Conservation (phyloP, 1,139 yeast genomes). For the Yamadazyma pseudoaaseri region DNA sequence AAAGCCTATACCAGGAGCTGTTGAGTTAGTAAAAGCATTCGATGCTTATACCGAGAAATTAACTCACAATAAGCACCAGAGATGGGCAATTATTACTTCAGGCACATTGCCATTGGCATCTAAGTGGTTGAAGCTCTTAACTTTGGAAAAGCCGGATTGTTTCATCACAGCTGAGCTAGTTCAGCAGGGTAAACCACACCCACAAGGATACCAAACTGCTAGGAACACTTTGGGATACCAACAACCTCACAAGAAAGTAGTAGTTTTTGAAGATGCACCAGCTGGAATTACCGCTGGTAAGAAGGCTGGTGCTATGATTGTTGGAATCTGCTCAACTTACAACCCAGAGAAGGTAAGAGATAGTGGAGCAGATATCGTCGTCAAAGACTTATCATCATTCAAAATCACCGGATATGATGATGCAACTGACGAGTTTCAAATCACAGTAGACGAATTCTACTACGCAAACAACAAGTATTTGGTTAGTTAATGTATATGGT, state of each 20-base stretch:
- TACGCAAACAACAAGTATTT: slow-evolving; percentile 41
- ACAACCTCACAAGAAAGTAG: slow-evolving; percentile 45
- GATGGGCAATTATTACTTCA: slow-evolving; percentile 84
- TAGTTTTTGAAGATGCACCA: slow-evolving; percentile 86
- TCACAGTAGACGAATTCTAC: slow-evolving; percentile 41
- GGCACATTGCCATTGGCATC: slow-evolving; percentile 77
- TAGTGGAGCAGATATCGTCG: slow-evolving; percentile 96
- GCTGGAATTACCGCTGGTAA: slow-evolving; percentile 85
- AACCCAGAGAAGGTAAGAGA: slow-evolving; percentile 81
- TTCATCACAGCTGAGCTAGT: slow-evolving; percentile 82
- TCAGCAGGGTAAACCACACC: slow-evolving; percentile 76
- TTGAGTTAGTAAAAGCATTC: slow-evolving; percentile 57
- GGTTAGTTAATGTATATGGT: no score
- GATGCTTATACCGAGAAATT: slow-evolving; percentile 35
- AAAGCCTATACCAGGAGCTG: slow-evolving; percentile 72
- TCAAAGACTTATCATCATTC: slow-evolving; percentile 70
- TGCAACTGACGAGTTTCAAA: slow-evolving; percentile 47
- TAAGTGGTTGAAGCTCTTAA: slow-evolving; percentile 71
- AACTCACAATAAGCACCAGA: slow-evolving; percentile 45
- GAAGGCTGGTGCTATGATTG: slow-evolving; percentile 77
- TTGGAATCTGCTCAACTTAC: slow-evolving; percentile 82
- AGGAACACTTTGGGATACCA: slow-evolving; percentile 57
- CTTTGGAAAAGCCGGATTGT: slow-evolving; percentile 61
- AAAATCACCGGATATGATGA: slow-evolving; percentile 41
- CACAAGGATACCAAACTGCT: slow-evolving; percentile 73